A percentile compares a stretch with the other conserved stretches of the same genome.
phyloP scores from a whole-genome alignment of 148 eudicot species.

The Vaccinium corymbosum region DNA sequence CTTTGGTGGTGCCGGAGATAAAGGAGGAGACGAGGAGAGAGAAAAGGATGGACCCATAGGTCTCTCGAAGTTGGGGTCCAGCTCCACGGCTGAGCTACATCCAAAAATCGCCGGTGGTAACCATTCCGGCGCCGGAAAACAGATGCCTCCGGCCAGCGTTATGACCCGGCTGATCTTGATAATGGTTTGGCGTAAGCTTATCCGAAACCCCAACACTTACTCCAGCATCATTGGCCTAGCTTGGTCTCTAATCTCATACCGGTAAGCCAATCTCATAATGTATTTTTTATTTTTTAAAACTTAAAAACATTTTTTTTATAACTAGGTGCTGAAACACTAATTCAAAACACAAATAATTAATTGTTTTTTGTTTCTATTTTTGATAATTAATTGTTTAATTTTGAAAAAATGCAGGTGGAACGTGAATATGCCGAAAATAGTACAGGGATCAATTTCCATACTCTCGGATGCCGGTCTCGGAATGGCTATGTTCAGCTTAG shows the following conservation, averaged over 20 bases:
- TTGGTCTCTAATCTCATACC: slow-evolving; percentile 64
- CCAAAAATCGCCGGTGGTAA: slow-evolving; percentile 35
- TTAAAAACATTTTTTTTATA: not conserved
- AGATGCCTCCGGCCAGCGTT: slow-evolving; percentile 90
- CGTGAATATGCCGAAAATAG: slow-evolving; percentile 72
- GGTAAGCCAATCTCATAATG: slow-evolving; percentile 31
- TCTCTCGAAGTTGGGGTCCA: slow-evolving; percentile 53
- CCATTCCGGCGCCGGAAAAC: slow-evolving; percentile 37
- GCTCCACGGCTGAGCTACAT: slow-evolving; percentile 55
- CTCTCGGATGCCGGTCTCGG: slow-evolving; percentile 94
- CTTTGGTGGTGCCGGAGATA: slow-evolving; percentile 45
- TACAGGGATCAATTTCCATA: slow-evolving; percentile 59
- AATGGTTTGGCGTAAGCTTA: slow-evolving; percentile 81
- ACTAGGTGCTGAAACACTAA: not conserved
- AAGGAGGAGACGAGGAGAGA: slow-evolving; percentile 43
- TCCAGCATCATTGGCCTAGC: slow-evolving; percentile 72
- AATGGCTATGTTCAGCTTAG: slow-evolving; percentile 96
- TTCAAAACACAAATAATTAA: not conserved
- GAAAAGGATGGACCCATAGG: slow-evolving; percentile 47
- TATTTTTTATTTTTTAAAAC: no score
- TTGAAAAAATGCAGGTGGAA: slow-evolving; percentile 56
- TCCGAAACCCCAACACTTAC: slow-evolving; percentile 83
- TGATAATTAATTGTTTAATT: not conserved
- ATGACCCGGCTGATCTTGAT: slow-evolving; percentile 78
- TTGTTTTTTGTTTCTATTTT: not conserved